phyloP scores from a whole-genome alignment of 805 yeast species.

The Starmerella apicola region DNA sequence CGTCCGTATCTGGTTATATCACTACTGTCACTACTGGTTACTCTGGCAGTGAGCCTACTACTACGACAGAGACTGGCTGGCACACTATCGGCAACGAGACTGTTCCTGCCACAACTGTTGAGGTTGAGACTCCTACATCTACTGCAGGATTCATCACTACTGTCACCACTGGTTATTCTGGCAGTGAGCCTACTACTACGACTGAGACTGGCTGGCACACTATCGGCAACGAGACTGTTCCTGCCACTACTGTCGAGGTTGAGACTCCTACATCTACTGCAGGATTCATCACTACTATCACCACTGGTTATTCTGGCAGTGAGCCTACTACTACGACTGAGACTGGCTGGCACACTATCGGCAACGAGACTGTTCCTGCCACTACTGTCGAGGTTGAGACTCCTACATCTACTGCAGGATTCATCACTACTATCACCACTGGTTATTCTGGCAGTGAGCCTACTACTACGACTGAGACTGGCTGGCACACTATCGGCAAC shows the following conservation, averaged over 20 bases:
- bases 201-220: too few relatives aligned
- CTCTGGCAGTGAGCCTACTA: neutral
- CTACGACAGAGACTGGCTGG: conserved; percentile 2
- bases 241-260: too few relatives aligned
- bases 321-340: conserved; percentile 1
- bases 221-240: too few relatives aligned
- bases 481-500: conserved; percentile 6
- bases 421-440: too few relatives aligned
- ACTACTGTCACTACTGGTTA: neutral
- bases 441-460: neutral
- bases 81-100: conserved; percentile 2
- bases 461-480: conserved; percentile 4
- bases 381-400: too few relatives aligned
- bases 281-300: too few relatives aligned
- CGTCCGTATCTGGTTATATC: neutral
- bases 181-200: neutral
- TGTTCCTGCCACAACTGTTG: neutral
- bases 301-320: too few relatives aligned
- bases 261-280: too few relatives aligned
- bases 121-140: conserved; percentile 5
- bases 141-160: too few relatives aligned
- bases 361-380: too few relatives aligned
- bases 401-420: too few relatives aligned
- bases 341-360: conserved; percentile 6
- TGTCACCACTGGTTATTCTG: too few relatives aligned